A percentile compares a stretch with the other conserved stretches of the same genome.
These are phyloP conservation scores for Eucalyptus erythrocorys DNA, from an alignment of 345 rosid species.

Conservation along the genomic window DNA sequence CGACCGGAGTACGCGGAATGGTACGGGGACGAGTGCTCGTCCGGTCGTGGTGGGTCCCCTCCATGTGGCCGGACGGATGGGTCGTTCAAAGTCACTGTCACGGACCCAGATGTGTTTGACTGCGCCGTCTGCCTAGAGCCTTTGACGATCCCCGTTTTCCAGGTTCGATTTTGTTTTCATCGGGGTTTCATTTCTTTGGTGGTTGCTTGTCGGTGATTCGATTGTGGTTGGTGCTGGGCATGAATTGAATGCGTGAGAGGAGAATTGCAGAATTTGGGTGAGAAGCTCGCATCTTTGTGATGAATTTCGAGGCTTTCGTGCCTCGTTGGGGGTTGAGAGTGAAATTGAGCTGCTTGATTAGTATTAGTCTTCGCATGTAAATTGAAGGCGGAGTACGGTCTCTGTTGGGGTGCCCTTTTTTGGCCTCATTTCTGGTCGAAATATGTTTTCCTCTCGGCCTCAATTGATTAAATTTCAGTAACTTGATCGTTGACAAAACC, in stretches of 20 bases:
- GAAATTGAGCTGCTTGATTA: background rate
- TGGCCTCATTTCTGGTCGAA: background rate
- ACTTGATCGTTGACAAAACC: background rate
- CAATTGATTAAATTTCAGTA: background rate
- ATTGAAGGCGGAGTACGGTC: background rate
- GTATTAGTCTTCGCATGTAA: background rate
- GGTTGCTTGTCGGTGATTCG: background rate
- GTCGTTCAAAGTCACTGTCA: conserved; percentile 13
- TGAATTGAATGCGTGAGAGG: background rate
- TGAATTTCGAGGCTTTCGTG: background rate
- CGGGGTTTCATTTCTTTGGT: background rate
- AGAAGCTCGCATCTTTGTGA: background rate
- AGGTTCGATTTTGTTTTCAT: conserved; percentile 11
- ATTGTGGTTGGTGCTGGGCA: background rate
- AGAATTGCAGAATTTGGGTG: background rate
- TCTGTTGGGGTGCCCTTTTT: background rate
- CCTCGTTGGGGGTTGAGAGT: background rate
- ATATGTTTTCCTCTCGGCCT: background rate
- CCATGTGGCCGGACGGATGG: background rate
- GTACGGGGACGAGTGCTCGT: background rate
- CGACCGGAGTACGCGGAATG: accelerated
- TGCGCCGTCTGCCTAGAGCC: conserved; percentile 40
- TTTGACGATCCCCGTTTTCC: conserved; percentile 36
- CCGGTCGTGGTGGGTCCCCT: background rate
- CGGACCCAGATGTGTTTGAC: conserved; percentile 47